phyloP scores from a whole-genome alignment of 805 yeast genomes.

The Candida gorgasii region DNA sequence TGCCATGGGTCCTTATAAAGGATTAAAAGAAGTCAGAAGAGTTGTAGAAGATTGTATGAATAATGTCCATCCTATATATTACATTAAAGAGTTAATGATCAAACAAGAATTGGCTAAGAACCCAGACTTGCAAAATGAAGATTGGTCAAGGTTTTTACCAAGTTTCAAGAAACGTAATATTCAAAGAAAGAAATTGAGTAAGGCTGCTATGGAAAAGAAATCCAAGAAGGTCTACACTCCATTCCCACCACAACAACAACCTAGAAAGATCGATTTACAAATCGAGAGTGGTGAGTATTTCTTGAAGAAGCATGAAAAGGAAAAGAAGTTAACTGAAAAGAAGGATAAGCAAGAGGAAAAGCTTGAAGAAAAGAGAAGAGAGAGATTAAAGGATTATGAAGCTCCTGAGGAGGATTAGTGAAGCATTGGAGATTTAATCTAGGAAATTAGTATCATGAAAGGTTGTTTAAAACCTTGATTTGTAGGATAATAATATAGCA shows the following conservation, averaged over 20 bases:
- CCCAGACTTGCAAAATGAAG: constrained; percentile 94
- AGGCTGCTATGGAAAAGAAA: constrained; percentile 57
- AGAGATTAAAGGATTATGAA: constrained; percentile 72
- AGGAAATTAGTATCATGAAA: too few species aligned
- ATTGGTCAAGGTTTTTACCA: constrained; percentile 95
- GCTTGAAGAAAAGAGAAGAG: constrained; percentile 62
- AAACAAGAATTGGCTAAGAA: constrained; percentile 92
- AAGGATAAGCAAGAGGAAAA: constrained; percentile 74
- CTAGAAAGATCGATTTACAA: constrained; percentile 95
- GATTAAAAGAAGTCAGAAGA: constrained; percentile 86
- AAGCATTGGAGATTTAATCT: too few species aligned
- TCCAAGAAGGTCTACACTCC: constrained; percentile 88
- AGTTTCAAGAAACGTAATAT: constrained; percentile 95
- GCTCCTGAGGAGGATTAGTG: constrained; percentile 79
- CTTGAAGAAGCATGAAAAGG: constrained; percentile 83
- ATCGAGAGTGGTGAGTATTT: constrained; percentile 98
- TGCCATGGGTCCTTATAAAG: constrained; percentile 95
- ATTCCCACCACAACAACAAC: constrained; percentile 97
- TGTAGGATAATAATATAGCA: neutral
- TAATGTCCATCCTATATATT: constrained; percentile 96
- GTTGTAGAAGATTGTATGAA: constrained; percentile 98
- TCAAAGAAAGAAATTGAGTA: constrained; percentile 70
- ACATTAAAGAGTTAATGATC: constrained; percentile 96
- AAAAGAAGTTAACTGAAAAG: constrained; percentile 69
- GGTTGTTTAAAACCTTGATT: too few species aligned